Base-by-base conservation (phyloP, 2,329 filamentous ascomycete species). In the Penicillium janthinellum region DNA sequence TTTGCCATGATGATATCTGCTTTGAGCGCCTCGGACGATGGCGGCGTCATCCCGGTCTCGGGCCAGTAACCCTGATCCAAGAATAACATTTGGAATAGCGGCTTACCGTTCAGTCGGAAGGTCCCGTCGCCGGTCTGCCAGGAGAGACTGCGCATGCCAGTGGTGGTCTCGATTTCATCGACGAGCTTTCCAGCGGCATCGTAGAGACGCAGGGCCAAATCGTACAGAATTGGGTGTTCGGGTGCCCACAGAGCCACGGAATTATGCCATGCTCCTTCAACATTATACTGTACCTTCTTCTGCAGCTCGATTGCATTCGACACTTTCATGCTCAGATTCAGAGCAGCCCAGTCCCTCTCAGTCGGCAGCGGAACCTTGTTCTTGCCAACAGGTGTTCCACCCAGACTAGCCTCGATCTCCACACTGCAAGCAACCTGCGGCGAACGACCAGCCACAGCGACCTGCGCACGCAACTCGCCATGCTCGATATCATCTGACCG, bases 31-130 rank as follows among this genome's bases (percentile, higher is more conserved):
- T 90, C 87, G 1, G 81, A 76, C 1, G 82, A 90, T 0, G 89
- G 89, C 0, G 89, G 84, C 0, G 83, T 83, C 66, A 90, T 82
- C 1, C 90, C 79, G 0, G 88, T 88, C 64, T 90, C 86, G 0
- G 87, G 88, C 88, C 88, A 90, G 70, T 82, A 90, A 0, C 88
- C 88, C 66, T 91, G 88, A 59, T 91, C 89, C 0, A 91, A 78
- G 0, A 88, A 87, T 3, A 88, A 86, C 50, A 89, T 87, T 38
- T 84, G 81, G 71, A 90, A 91, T 38, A 86, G 77, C 31, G 89
- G 88, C 57, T 88, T 81, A 17, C 86, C 87, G 60, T 91, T 91
- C 22, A 91, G 75, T 6, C 83, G 78, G 77, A 88, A 86, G 0
- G 84, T 83, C 0, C 83, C 80, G 62, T 88, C 83, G 2, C 83